A percentile compares a stretch with the other conserved stretches of the same genome.
These are phyloP conservation scores for Cladosporium sp. DNA, from an alignment of 2,329 filamentous ascomycete genomes.

Conservation along the genomic window DNA sequence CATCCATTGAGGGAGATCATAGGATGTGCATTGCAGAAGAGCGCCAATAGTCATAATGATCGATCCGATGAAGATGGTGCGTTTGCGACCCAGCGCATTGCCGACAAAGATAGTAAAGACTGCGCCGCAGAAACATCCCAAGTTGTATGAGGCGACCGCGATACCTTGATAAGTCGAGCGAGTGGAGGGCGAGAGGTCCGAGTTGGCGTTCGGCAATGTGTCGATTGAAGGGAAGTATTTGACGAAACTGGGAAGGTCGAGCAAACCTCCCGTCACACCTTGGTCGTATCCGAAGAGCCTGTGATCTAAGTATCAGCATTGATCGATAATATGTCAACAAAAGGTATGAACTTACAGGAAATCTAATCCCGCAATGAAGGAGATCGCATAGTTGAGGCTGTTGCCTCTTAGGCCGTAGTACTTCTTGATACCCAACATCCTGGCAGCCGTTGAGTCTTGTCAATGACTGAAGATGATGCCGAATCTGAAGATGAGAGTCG, in stretches of 20 bases:
- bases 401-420: constrained; percentile 40
- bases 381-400: constrained; percentile 39
- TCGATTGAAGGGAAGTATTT: constrained; percentile 39
- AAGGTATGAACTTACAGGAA: constrained; percentile 21
- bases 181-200: background rate
- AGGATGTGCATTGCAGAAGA: constrained; percentile 43
- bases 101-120: constrained; percentile 44
- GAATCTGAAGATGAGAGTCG: background rate
- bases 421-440: constrained; percentile 17
- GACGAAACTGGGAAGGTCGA: constrained; percentile 38
- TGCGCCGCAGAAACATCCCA: constrained; percentile 47
- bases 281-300: constrained; percentile 25
- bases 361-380: constrained; percentile 41
- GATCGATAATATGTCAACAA: background rate
- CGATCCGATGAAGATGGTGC: constrained; percentile 46
- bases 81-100: constrained; percentile 46
- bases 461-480: background rate
- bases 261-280: constrained; percentile 41
- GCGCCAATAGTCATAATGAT: constrained; percentile 46
- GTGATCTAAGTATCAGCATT: background rate
- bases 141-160: constrained; percentile 15
- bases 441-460: background rate
- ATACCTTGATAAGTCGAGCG: constrained; percentile 12
- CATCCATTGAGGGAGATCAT: constrained; percentile 42
- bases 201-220: constrained; percentile 17